Percentiles rank a stretch among this genome's conserved stretches.
These are phyloP conservation scores for Aspergillus sp. DNA, from an alignment of 2,329 filamentous ascomycete species.

Conservation along the genomic window DNA sequence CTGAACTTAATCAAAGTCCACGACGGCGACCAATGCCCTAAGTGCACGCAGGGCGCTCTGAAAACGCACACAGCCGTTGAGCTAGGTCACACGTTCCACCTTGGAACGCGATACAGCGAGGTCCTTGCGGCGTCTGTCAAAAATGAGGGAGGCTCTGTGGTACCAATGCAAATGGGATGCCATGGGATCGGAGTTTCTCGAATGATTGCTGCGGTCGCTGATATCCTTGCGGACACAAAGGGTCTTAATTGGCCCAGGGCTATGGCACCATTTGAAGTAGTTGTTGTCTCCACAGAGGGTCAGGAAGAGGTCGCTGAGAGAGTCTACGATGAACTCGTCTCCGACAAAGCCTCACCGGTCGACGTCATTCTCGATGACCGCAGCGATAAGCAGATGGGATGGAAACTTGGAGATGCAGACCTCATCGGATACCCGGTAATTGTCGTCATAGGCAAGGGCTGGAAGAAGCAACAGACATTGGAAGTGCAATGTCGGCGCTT, in stretches of 20 bases:
- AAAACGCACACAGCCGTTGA: constrained; percentile 75
- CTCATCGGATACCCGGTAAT: constrained; percentile 83
- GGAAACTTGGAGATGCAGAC: constrained; percentile 91
- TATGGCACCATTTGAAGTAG: constrained; percentile 80
- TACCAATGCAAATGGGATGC: constrained; percentile 87
- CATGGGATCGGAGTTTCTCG: constrained; percentile 93
- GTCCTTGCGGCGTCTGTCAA: constrained; percentile 67
- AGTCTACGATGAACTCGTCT: constrained; percentile 64
- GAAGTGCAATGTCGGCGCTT: constrained; percentile 79
- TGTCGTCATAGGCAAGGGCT: constrained; percentile 73
- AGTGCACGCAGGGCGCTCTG: constrained; percentile 65
- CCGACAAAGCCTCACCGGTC: constrained; percentile 32
- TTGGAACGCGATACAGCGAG: constrained; percentile 83
- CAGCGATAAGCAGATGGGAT: constrained; percentile 61
- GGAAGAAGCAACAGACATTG: constrained; percentile 58
- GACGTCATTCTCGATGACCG: constrained; percentile 78
- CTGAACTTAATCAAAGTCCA: constrained; percentile 66
- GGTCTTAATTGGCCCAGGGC: constrained; percentile 85
- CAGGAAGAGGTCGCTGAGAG: constrained; percentile 51
- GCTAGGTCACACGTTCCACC: constrained; percentile 90
- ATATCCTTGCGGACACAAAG: constrained; percentile 67
- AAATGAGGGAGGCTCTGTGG: constrained; percentile 37
- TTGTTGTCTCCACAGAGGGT: constrained; percentile 60
- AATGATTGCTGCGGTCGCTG: constrained; percentile 82
- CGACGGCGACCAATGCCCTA: constrained; percentile 70